A percentile compares a stretch with the other conserved stretches of the same genome.
These are phyloP conservation scores for Hyphodiscus hymeniophilus DNA, from an alignment of 495 filamentous ascomycete genomes.

Conservation along the genomic window DNA sequence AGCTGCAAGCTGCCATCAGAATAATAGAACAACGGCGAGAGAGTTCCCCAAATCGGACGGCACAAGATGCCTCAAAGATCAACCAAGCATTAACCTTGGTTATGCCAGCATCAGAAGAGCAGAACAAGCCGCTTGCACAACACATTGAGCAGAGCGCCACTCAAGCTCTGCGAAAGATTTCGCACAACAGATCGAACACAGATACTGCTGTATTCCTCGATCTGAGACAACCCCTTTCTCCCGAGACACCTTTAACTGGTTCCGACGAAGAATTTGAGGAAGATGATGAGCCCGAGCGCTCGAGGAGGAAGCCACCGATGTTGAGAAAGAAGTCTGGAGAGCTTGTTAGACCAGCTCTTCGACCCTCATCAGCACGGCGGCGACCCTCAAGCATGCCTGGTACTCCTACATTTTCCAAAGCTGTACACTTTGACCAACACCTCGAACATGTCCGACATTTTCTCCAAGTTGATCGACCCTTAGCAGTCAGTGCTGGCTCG, in stretches of 20 bases:
- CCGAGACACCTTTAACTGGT: constrained; percentile 44
- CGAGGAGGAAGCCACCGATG: constrained; percentile 65
- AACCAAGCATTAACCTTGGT: constrained; percentile 27
- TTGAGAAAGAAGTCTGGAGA: constrained; percentile 98
- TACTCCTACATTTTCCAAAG: constrained; percentile 89
- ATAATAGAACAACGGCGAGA: constrained; percentile 62
- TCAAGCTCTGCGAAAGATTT: constrained; percentile 33
- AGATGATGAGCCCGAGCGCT: constrained; percentile 47
- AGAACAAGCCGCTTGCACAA: constrained; percentile 16
- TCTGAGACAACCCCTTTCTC: constrained; percentile 34
- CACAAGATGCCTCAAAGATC: constrained; percentile 20
- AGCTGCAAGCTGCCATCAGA: constrained; percentile 76
- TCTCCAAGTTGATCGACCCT: constrained; percentile 81
- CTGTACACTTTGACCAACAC: constrained; percentile 91
- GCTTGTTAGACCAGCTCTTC: constrained; percentile 85
- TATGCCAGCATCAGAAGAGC: constrained; percentile 23
- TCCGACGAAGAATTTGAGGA: constrained; percentile 55
- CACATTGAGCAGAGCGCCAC: constrained; percentile 19
- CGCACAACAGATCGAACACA: constrained; percentile 78
- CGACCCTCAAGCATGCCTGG: constrained; percentile 96
- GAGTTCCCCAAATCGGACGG: constrained; percentile 36
- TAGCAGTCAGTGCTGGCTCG: constrained; percentile 91
- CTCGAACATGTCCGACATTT: constrained; percentile 95
- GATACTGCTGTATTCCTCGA: constrained; percentile 53
- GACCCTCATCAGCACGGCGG: constrained; percentile 57